phyloP scores from a whole-genome alignment of 2,329 filamentous ascomycete species.

The Ascochyta viciae-villosae region DNA sequence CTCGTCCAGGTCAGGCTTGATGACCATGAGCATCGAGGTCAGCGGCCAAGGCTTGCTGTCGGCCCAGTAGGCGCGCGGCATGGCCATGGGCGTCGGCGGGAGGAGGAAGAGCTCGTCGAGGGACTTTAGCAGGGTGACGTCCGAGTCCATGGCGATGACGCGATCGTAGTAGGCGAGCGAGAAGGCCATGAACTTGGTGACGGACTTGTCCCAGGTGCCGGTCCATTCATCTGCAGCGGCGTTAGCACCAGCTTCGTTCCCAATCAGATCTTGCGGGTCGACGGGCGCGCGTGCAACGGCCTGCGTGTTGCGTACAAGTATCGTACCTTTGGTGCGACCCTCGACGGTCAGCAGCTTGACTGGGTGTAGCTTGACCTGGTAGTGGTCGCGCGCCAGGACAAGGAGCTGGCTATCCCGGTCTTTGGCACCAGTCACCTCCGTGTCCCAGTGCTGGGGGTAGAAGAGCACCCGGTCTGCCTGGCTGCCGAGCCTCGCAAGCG shows the following conservation, averaged over 20 bases:
- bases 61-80: conserved; percentile 77
- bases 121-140: conserved; percentile 65
- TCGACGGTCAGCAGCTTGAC: conserved; percentile 52
- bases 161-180: conserved; percentile 69
- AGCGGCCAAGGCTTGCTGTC: conserved; percentile 61
- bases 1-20: conserved; percentile 64
- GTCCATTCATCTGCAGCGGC: conserved; percentile 40
- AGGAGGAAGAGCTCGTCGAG: conserved; percentile 77
- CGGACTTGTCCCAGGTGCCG: conserved; percentile 67
- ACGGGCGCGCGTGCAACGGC: too few species aligned
- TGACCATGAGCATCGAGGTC: conserved; percentile 67
- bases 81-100: conserved; percentile 66
- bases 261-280: conserved; percentile 2
- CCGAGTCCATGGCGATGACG: conserved; percentile 67
- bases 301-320: too few species aligned
- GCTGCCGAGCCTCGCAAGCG: conserved; percentile 51
- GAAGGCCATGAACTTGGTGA: conserved; percentile 73
- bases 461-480: conserved; percentile 56
- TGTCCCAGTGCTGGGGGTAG: conserved; percentile 53
- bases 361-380: conserved; percentile 59
- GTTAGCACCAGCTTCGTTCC: conserved; percentile 21
- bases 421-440: conserved; percentile 29
- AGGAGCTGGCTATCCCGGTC: conserved; percentile 57
- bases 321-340: conserved; percentile 40
- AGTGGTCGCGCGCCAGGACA: conserved; percentile 56